phyloP scores from a whole-genome alignment of 1,139 yeast genomes.

The Taiozyma sp. region DNA sequence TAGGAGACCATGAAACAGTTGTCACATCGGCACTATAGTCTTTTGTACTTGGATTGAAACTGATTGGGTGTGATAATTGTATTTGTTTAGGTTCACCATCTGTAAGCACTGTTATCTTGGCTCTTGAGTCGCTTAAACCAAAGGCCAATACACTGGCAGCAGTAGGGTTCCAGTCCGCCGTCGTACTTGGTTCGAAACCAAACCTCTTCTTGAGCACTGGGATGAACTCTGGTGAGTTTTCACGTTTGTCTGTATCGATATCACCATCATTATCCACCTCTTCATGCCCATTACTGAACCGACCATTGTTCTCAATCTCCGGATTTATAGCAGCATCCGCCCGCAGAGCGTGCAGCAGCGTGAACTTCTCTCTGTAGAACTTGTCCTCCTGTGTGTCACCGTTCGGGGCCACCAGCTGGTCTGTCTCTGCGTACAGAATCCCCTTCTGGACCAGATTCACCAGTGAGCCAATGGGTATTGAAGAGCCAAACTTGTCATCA shows the following conservation, averaged over 20 bases:
- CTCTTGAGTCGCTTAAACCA: slow-evolving; percentile 36
- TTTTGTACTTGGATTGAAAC: slow-evolving; percentile 6
- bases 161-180: slow-evolving; percentile 38
- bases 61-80: slow-evolving; percentile 20
- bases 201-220: slow-evolving; percentile 29
- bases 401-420: slow-evolving; percentile 36
- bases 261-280: slow-evolving; percentile 4
- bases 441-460: slow-evolving; percentile 86
- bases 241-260: slow-evolving; percentile 12
- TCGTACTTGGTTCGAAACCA: slow-evolving; percentile 30
- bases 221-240: slow-evolving; percentile 25
- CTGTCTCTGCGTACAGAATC: slow-evolving; percentile 60
- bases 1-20: slow-evolving; percentile 58
- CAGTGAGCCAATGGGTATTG: slow-evolving; percentile 67
- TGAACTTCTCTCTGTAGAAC: slow-evolving; percentile 27
- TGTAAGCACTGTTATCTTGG: slow-evolving; percentile 28
- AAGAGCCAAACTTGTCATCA: slow-evolving; percentile 45
- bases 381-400: slow-evolving; percentile 27
- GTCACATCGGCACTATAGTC: slow-evolving; percentile 28
- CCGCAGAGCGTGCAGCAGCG: slow-evolving; percentile 35
- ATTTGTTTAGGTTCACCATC: slow-evolving; percentile 10
- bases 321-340: slow-evolving; percentile 28
- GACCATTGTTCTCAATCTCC: slow-evolving; percentile 25
- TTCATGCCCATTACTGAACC: slow-evolving; percentile 22
- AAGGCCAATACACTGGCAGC: slow-evolving; percentile 30